Evolutionary conservation across 179 eudicot genomes (phyloP).

Genomic region (Silene coronaria): DNA sequence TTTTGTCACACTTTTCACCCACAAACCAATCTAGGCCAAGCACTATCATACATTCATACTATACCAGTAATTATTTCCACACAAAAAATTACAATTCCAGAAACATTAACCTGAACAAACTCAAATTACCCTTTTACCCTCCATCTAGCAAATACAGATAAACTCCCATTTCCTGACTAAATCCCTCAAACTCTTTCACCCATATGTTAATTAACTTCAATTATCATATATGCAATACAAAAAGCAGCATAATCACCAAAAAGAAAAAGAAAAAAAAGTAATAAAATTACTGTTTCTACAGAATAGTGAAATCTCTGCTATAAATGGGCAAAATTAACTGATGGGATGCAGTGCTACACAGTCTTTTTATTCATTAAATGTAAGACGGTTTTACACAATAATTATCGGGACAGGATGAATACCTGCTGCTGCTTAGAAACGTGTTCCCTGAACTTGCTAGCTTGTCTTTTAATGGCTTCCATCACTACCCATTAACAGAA

Average conservation of each 20-base stretch:
- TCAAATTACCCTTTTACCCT: slow-evolving; percentile 2
- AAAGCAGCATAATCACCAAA: background rate
- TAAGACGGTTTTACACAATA: background rate
- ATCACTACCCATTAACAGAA: slow-evolving; percentile 22
- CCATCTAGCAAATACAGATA: background rate
- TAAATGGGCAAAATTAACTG: background rate
- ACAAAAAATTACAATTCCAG: background rate
- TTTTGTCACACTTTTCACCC: slow-evolving; percentile 1
- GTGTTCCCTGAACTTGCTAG: slow-evolving; percentile 77
- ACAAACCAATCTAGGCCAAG: background rate
- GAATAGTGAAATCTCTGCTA: background rate
- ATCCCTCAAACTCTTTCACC: background rate
- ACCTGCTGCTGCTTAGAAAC: slow-evolving; percentile 87
- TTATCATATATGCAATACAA: background rate
- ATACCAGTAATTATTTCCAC: background rate
- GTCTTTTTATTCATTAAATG: no score
- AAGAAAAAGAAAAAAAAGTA: no score
- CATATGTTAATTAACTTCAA: background rate
- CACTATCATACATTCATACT: background rate
- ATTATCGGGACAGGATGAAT: background rate
- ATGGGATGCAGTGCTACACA: no score
- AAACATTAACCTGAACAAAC: background rate
- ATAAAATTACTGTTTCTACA: background rate
- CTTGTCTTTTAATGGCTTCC: slow-evolving; percentile 85
- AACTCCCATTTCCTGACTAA: background rate